phyloP scores from a whole-genome alignment of 495 filamentous ascomycete species.

The Corynascus novoguineensis region DNA sequence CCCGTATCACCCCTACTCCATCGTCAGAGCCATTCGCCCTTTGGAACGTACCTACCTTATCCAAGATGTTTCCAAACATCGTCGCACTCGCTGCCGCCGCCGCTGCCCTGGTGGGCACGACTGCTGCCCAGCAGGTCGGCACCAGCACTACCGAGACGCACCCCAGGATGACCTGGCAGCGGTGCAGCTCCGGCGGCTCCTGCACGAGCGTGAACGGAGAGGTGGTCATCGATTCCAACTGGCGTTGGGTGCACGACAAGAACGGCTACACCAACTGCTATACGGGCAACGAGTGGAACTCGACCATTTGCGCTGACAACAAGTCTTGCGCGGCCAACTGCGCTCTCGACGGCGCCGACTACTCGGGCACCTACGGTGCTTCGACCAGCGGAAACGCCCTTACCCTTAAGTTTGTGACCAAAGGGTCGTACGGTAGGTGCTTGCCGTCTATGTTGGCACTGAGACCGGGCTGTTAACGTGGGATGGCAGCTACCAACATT shows the following conservation, averaged over 20 bases:
- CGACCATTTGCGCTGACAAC: constrained; percentile 33
- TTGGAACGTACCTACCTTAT: background rate
- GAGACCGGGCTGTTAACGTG: background rate
- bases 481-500: constrained; percentile 36
- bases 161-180: constrained; percentile 53
- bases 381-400: constrained; percentile 44
- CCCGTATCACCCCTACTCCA: background rate
- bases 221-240: constrained; percentile 48
- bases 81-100: constrained; percentile 32
- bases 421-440: constrained; percentile 31
- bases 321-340: constrained; percentile 41
- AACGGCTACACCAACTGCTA: constrained; percentile 44
- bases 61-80: constrained; percentile 30
- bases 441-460: background rate
- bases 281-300: constrained; percentile 45
- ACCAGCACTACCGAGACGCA: constrained; percentile 50
- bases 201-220: constrained; percentile 41
- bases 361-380: constrained; percentile 43
- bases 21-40: background rate
- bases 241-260: constrained; percentile 45
- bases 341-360: constrained; percentile 46
- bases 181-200: constrained; percentile 47
- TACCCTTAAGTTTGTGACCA: constrained; percentile 53
- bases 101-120: constrained; percentile 40
- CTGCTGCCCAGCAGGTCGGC: constrained; percentile 53